Evolutionary conservation across 768 basidiomycete species (phyloP).

Genomic region (Mycena venus): DNA sequence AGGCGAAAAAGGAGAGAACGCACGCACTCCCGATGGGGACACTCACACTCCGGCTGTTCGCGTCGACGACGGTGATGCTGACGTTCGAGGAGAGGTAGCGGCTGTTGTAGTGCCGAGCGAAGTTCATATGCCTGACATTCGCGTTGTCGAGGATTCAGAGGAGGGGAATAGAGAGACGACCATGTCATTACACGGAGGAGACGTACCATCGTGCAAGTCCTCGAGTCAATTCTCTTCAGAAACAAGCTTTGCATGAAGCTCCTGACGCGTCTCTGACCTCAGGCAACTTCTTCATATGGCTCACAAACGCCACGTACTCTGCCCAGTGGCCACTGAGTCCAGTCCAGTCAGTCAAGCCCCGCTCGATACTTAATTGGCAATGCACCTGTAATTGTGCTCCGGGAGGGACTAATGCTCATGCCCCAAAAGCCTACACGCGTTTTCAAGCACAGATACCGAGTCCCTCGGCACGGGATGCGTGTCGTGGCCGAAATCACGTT

Average conservation of each 20-base stretch:
- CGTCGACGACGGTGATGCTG: conserved; percentile 79
- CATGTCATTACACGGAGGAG: no score
- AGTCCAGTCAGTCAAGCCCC: not conserved
- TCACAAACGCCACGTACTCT: conserved; percentile 86
- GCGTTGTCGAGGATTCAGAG: not conserved
- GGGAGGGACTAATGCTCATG: conserved; percentile 82
- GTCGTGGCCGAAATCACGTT: conserved; percentile 93
- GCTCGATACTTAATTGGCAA: not conserved
- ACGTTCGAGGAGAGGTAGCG: conserved; percentile 89
- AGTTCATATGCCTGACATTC: conserved; percentile 72
- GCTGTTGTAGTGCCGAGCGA: conserved; percentile 74
- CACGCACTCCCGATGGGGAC: conserved; percentile 53
- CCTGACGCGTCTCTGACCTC: conserved; percentile 29
- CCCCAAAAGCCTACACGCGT: conserved; percentile 72
- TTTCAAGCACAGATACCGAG: no score
- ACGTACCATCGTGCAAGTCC: conserved; percentile 80
- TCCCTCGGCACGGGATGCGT: conserved; percentile 38
- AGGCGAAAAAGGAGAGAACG: not conserved
- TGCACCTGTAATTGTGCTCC: conserved; percentile 75
- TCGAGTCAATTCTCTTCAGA: conserved; percentile 70
- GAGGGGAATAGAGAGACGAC: conserved; percentile 38
- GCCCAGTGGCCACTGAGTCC: conserved; percentile 70
- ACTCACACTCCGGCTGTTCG: conserved; percentile 50
- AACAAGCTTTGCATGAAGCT: not conserved
- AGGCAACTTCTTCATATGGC: conserved; percentile 85